Percentiles rank a stretch among this genome's conserved stretches.
These are phyloP conservation scores for Starmerella roubikii DNA, from an alignment of 805 yeast species.

Conservation along the genomic window DNA sequence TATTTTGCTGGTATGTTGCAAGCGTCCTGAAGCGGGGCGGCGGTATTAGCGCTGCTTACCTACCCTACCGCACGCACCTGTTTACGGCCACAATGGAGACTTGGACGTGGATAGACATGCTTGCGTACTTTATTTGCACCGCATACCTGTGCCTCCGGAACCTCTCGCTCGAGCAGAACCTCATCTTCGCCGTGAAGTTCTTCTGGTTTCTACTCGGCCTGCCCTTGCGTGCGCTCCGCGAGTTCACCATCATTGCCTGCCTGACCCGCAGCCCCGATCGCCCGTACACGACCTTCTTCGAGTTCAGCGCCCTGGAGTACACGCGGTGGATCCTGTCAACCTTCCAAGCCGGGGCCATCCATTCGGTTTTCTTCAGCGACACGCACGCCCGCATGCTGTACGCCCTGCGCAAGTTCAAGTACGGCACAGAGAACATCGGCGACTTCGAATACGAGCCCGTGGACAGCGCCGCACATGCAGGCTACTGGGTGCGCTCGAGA, in stretches of 20 bases:
- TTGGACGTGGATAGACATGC: conserved; percentile 17
- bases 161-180: conserved; percentile 1
- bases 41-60: too few species aligned
- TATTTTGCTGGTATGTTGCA: background rate
- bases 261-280: conserved; percentile 20
- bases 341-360: conserved; percentile 17
- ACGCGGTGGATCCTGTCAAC: conserved; percentile 20
- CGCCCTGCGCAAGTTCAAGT: conserved; percentile 21
- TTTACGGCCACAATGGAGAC: conserved; percentile 14
- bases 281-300: conserved; percentile 18
- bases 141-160: background rate
- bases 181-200: background rate
- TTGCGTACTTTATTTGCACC: conserved; percentile 3
- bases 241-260: conserved; percentile 19
- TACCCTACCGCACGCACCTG: too few species aligned
- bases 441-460: conserved; percentile 17
- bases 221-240: conserved; percentile 19
- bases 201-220: conserved; percentile 14
- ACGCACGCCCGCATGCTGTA: conserved; percentile 17
- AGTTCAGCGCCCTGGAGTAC: conserved; percentile 17
- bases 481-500: conserved; percentile 27
- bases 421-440: conserved; percentile 24
- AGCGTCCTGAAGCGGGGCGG: background rate
- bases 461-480: conserved; percentile 22
- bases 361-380: conserved; percentile 20